Evolutionary conservation across 2,329 filamentous ascomycete genomes (phyloP), one percentile per base, ranked within the genome.

Genomic region (Tolypocladium cylindrosporum): DNA sequence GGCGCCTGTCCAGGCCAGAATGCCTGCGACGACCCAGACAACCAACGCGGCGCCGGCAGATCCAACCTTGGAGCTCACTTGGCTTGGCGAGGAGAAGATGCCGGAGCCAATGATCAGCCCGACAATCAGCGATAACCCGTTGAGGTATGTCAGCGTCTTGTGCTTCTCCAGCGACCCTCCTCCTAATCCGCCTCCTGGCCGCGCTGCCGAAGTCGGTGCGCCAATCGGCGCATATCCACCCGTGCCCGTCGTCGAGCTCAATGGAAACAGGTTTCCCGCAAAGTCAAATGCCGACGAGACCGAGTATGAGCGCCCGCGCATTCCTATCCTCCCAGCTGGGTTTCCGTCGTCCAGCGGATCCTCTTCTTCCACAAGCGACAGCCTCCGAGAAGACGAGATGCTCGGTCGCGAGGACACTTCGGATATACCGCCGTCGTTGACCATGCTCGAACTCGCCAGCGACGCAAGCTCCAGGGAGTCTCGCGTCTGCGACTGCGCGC

Each of bases 391-490:
- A n/a, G 93, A 97, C 16, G 91, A 90, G 66, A 92, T 85, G 65
- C 90, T 93, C n/a, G 89, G 90, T 43, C 86, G 83, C 3, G 91
- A 96, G 45, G 88, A 83, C n/a, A 81, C 77, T 53, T 87, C 84
- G 13, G 80, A 81, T 54, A 76, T 80, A 21, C 81, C 83, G 61
- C 81, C 81, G 54, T 82, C 83, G 58, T 73, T 67, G 56, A 65
- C 57, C 50, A 73, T 68, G 65, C 88, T 91, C 42, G 89, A 92
- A 61, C 91, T 96, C 60, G 93, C 94, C 62, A 99, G 85, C 56
- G 92, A 97, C 60, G 92, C 94, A 59, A 99, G 88, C 78, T 99
- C 94, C 68, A 99, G 85, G 53, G 93, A 97, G 80, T 99, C 94
- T 76, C 94, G 90, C 61, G 84, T 72, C 62, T 76, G 74, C 63